Evolutionary conservation across 225 moss, liverwort and hornwort species (phyloP).

Genomic region (Pseudoscleropodium purum): DNA sequence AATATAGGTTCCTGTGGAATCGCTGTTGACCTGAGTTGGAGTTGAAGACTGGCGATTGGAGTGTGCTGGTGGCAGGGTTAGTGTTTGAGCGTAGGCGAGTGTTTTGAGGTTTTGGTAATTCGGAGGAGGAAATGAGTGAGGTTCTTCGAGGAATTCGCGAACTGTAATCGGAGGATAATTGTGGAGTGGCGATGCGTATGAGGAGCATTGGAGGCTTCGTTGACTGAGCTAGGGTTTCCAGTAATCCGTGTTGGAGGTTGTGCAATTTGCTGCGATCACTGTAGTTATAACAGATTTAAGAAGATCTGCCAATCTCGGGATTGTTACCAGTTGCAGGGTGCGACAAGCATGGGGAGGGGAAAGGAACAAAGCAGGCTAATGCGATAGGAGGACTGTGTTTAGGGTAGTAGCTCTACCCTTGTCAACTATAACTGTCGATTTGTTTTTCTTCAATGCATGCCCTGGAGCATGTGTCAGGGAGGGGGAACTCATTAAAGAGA

Average conservation of each 20-base stretch:
- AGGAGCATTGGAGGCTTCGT: background rate
- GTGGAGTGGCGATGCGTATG: background rate
- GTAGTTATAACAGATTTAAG: background rate
- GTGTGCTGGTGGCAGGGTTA: background rate
- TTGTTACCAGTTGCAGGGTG: background rate
- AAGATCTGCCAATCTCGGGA: background rate
- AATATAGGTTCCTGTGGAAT: background rate
- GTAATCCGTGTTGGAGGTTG: background rate
- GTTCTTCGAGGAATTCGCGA: background rate
- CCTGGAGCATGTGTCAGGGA: slow-evolving; percentile 33
- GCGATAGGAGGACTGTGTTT: background rate
- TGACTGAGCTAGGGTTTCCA: slow-evolving; percentile 35
- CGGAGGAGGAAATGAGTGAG: background rate
- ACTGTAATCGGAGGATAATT: slow-evolving; percentile 5
- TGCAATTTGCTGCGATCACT: slow-evolving; percentile 4
- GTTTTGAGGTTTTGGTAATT: background rate
- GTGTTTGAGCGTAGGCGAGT: background rate
- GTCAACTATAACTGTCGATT: background rate
- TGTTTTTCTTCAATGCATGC: slow-evolving; percentile 20
- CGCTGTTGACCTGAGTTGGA: background rate
- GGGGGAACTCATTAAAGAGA: slow-evolving; percentile 19
- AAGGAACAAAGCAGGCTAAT: background rate
- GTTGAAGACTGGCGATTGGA: background rate
- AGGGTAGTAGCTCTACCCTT: background rate
- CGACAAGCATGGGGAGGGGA: background rate